These are phyloP conservation scores for Aureobasidium sp. DNA, from an alignment of 2,329 filamentous ascomycete genomes.

Conservation along the genomic window DNA sequence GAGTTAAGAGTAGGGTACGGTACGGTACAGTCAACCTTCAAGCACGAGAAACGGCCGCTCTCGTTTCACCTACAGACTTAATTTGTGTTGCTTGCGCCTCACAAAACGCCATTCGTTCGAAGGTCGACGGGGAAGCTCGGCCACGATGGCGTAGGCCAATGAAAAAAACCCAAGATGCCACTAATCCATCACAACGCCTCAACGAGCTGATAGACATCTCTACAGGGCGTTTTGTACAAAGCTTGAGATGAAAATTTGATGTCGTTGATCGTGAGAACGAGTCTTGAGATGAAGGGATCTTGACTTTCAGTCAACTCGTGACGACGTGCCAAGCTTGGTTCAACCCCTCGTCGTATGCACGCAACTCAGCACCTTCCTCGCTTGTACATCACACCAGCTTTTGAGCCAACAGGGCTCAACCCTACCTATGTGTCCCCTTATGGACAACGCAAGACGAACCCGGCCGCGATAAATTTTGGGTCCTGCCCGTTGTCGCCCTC, in stretches of 20 bases:
- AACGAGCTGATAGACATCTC: background rate
- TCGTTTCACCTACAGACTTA: background rate
- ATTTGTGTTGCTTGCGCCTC: background rate
- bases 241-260: background rate
- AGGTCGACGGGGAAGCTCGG: background rate
- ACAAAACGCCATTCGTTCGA: background rate
- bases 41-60: background rate
- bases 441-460: background rate
- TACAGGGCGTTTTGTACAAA: background rate
- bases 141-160: background rate
- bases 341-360: background rate
- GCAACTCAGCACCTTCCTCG: background rate
- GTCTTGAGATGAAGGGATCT: background rate
- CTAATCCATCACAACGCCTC: background rate
- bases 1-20: background rate
- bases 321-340: background rate
- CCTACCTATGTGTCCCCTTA: background rate
- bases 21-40: background rate
- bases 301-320: background rate
- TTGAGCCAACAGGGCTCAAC: background rate
- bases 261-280: background rate
- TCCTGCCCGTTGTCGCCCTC: background rate
- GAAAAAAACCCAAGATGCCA: background rate
- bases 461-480: background rate
- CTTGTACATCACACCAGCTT: background rate